phyloP scores from a whole-genome alignment of 2,329 filamentous ascomycete species.

The Fusarium lyarnte region DNA sequence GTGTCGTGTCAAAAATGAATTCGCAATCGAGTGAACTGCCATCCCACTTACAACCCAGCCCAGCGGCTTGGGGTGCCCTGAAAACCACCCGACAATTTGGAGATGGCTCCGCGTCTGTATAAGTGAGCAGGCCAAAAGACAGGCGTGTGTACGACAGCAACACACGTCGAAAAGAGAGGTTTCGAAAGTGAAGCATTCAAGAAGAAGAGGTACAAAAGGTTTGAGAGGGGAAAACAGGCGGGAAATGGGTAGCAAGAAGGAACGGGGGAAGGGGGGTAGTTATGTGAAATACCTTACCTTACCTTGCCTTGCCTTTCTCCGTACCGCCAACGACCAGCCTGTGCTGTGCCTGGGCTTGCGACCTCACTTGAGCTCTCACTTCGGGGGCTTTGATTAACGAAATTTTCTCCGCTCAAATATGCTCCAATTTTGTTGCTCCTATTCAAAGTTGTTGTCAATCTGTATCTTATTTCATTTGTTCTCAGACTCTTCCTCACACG shows the following conservation, averaged over 20 bases:
- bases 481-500: background rate
- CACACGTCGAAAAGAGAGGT: conserved; percentile 22
- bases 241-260: conserved; percentile 44
- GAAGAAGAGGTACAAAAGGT: conserved; percentile 29
- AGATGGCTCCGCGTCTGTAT: conserved; percentile 35
- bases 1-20: background rate
- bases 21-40: conserved; percentile 10
- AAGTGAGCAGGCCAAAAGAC: conserved; percentile 36
- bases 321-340: conserved; percentile 32
- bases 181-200: conserved; percentile 10
- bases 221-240: conserved; percentile 41
- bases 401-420: conserved; percentile 25
- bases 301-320: conserved; percentile 29
- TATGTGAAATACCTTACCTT: conserved; percentile 48
- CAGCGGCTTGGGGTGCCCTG: conserved; percentile 32
- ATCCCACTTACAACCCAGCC: conserved; percentile 26
- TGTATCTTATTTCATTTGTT: background rate
- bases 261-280: conserved; percentile 51
- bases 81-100: conserved; percentile 36
- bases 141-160: conserved; percentile 36
- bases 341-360: conserved; percentile 35
- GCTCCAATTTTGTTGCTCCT: conserved; percentile 10
- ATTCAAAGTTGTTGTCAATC: background rate
- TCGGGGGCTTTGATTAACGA: conserved; percentile 27
- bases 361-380: conserved; percentile 30